Evolutionary conservation across 305 asterid genomes (phyloP), one percentile per base, ranked within the genome.

Genomic region (Rubia balearica): DNA sequence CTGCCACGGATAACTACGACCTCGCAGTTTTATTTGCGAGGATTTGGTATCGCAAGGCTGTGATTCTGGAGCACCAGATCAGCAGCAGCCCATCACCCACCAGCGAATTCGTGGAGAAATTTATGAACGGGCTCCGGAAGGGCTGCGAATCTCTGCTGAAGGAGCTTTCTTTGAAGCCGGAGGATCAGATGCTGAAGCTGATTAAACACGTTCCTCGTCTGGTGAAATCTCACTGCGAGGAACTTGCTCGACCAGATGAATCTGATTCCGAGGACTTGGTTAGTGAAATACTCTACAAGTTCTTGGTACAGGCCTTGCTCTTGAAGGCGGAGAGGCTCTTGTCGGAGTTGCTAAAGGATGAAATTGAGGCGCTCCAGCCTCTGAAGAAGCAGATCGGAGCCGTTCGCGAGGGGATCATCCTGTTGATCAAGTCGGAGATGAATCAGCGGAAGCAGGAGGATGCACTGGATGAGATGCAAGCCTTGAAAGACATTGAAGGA

Each of bases 301-400:
- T 55, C 27, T 19, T 5, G 3, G 36, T 36, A 0, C 22, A 53
- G 38, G 10, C 12, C 22, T 8, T 30, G 49, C 71, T 67, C 40
- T 67, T 67, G 24, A 67, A 46, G 43, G 43, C 60, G 51, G 56
- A 45, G 22, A 22, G 1, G 11, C 24, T 67, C 22, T 33, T 59
- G 24, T 21, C 12, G 43, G 30, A 68, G 45, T 12, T 74, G 14
- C 33, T 77, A 41, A 53, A 65, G 7, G 21, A 11, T 3, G 38
- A 24, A 1, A 10, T 24, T 10, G 51, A 65, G 55, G 0, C 14
- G 6, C 55, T 48, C 14, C 17, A 55, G 22, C 14, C 16, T 72
- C 71, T 66, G 40, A 73, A 65, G 69, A 73, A 61, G 22, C 77
- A 69, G 40, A 5, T 83, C 43, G 59, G 61, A 61, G 17, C 41